Conservation (phyloP, 768 basidiomycete genomes). For the Vishniacozyma victoriae region DNA sequence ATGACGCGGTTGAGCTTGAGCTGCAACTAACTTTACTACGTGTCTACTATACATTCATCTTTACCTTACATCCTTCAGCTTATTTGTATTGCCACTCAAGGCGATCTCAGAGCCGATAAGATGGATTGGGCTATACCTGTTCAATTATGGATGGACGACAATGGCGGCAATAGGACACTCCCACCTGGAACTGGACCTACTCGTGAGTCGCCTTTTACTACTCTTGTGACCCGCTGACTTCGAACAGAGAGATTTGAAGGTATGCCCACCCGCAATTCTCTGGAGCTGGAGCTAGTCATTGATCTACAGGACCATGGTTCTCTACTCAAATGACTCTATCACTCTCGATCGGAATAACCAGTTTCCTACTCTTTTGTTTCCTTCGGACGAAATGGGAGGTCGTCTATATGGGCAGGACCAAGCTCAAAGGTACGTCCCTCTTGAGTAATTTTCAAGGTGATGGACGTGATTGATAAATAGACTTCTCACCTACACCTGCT, state of each 20-base stretch:
- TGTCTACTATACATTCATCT: too few species aligned
- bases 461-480: too few species aligned
- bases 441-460: too few species aligned
- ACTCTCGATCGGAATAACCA: conserved; percentile 64
- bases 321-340: conserved; percentile 81
- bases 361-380: conserved; percentile 84
- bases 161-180: conserved; percentile 1
- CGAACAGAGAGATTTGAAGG: conserved; percentile 33
- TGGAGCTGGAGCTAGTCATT: not conserved
- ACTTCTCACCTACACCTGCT: conserved; percentile 30
- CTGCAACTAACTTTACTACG: too few species aligned
- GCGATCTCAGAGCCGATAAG: too few species aligned
- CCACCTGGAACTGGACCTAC: conserved; percentile 37
- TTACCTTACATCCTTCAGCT: too few species aligned
- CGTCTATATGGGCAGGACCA: conserved; percentile 85
- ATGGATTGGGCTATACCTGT: not conserved
- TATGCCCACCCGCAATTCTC: conserved; percentile 2
- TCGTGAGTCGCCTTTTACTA: conserved; percentile 19
- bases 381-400: conserved; percentile 81
- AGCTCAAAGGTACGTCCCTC: conserved; percentile 72
- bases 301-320: conserved; percentile 77
- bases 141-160: not conserved
- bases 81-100: too few species aligned
- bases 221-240: not conserved
- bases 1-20: too few species aligned